These are phyloP conservation scores for Tolypocladium tundrense DNA, from an alignment of 2,329 filamentous ascomycete genomes.

Conservation along the genomic window DNA sequence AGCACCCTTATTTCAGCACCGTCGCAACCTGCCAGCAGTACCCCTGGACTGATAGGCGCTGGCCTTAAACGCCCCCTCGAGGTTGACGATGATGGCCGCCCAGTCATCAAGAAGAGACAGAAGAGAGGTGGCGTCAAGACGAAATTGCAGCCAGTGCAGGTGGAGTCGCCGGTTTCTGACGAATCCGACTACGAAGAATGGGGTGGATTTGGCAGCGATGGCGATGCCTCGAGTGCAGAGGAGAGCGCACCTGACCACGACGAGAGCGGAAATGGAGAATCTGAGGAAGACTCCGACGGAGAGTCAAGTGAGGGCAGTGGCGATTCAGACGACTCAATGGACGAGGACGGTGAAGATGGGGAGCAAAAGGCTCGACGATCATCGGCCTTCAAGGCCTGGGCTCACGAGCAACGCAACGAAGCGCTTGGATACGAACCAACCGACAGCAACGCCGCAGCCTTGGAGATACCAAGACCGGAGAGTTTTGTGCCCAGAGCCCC, in stretches of 20 bases:
- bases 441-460: slow-evolving; percentile 28
- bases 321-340: slow-evolving; percentile 16
- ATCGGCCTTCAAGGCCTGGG: slow-evolving; percentile 89
- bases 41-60: slow-evolving; percentile 43
- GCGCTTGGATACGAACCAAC: slow-evolving; percentile 56
- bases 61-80: slow-evolving; percentile 84
- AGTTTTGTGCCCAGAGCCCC: slow-evolving; percentile 57
- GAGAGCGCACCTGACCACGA: slow-evolving; percentile 15
- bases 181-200: slow-evolving; percentile 40
- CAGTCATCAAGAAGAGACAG: slow-evolving; percentile 74
- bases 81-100: slow-evolving; percentile 65
- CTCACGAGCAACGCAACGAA: slow-evolving; percentile 74
- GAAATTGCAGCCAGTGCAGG: slow-evolving; percentile 35
- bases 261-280: slow-evolving; percentile 14
- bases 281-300: slow-evolving; percentile 13
- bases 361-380: slow-evolving; percentile 22
- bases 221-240: slow-evolving; percentile 17
- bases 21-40: slow-evolving; percentile 1
- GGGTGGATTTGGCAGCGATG: slow-evolving; percentile 50
- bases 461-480: slow-evolving; percentile 44
- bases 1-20: slow-evolving; percentile 2
- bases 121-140: slow-evolving; percentile 53
- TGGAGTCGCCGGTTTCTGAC: slow-evolving; percentile 27
- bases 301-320: slow-evolving; percentile 21
- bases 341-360: slow-evolving; percentile 18